A percentile compares a stretch with the other conserved stretches of the same genome.
Evolutionary conservation across 2,329 filamentous ascomycete genomes (phyloP).

Genomic region (Esteya vermicola): DNA sequence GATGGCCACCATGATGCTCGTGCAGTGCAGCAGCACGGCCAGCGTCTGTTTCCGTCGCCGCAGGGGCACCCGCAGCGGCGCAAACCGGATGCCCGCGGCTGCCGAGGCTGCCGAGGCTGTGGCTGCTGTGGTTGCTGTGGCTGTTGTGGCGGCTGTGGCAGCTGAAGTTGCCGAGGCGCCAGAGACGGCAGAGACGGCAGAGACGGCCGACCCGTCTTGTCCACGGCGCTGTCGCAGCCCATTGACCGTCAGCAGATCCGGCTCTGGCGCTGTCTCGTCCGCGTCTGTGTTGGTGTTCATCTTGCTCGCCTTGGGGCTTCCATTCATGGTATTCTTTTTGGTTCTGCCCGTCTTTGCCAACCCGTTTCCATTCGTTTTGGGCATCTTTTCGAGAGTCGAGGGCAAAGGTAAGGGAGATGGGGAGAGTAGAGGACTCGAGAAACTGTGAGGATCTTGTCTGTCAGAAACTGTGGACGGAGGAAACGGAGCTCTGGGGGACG

Average conservation of each 20-base stretch:
- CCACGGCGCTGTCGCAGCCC: not conserved
- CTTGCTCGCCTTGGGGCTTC: not conserved
- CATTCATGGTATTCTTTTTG: too few relatives aligned
- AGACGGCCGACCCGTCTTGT: not conserved
- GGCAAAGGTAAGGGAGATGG: too few relatives aligned
- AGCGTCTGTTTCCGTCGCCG: conserved; percentile 63
- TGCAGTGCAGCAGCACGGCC: conserved; percentile 59
- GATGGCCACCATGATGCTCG: conserved; percentile 55
- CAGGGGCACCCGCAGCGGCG: conserved; percentile 61
- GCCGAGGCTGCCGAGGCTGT: not conserved
- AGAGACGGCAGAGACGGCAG: too few relatives aligned
- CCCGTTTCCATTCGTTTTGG: not conserved
- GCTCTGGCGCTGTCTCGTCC: not conserved
- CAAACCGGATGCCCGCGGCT: conserved; percentile 56
- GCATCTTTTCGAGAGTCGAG: too few relatives aligned
- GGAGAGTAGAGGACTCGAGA: too few relatives aligned
- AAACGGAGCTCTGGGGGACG: too few relatives aligned
- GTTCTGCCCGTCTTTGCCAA: too few relatives aligned
- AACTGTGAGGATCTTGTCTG: too few relatives aligned
- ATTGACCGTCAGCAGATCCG: too few relatives aligned
- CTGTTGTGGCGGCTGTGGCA: too few relatives aligned
- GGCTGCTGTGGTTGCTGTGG: not conserved
- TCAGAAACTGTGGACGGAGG: too few relatives aligned
- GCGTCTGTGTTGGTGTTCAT: not conserved
- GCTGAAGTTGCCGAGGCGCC: too few relatives aligned